These are phyloP conservation scores for Clarkia xantiana DNA, from an alignment of 345 rosid species.

Conservation along the genomic window DNA sequence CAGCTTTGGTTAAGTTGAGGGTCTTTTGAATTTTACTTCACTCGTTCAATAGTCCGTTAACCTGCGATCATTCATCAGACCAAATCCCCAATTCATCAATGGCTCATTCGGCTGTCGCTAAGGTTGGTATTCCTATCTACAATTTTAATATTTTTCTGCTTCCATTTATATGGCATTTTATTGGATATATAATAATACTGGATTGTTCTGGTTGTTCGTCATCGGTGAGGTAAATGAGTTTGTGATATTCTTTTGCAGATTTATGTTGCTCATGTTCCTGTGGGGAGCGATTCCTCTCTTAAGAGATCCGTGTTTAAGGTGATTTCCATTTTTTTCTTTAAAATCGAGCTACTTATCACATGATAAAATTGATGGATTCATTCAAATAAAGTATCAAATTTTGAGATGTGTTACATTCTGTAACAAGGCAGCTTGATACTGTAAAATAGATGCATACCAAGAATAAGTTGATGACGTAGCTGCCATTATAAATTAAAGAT, in stretches of 20 bases:
- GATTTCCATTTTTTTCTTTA: neutral
- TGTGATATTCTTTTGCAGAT: conserved; percentile 20
- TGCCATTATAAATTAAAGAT: no score
- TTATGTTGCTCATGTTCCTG: conserved; percentile 21
- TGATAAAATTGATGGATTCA: neutral
- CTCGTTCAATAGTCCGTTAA: neutral
- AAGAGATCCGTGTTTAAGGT: conserved; percentile 40
- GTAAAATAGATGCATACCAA: no score
- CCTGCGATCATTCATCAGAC: neutral
- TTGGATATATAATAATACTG: neutral
- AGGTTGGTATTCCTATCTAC: conserved; percentile 14
- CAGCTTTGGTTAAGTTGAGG: no score
- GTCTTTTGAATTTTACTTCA: neutral
- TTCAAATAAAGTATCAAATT: neutral
- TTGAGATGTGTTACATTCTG: neutral
- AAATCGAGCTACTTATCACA: neutral
- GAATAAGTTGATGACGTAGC: no score
- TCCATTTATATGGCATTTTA: neutral
- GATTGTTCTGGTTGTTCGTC: neutral
- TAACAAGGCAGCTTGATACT: no score
- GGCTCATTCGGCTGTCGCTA: conserved; percentile 33
- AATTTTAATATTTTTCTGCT: neutral
- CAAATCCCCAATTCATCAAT: conserved; percentile 9
- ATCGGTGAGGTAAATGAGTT: neutral
- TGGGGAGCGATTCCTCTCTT: conserved; percentile 21